Evolutionary conservation across 2,329 filamentous ascomycete species (phyloP), one percentile per base, ranked within the genome.

Genomic region (Aureobasidium pullulans): DNA sequence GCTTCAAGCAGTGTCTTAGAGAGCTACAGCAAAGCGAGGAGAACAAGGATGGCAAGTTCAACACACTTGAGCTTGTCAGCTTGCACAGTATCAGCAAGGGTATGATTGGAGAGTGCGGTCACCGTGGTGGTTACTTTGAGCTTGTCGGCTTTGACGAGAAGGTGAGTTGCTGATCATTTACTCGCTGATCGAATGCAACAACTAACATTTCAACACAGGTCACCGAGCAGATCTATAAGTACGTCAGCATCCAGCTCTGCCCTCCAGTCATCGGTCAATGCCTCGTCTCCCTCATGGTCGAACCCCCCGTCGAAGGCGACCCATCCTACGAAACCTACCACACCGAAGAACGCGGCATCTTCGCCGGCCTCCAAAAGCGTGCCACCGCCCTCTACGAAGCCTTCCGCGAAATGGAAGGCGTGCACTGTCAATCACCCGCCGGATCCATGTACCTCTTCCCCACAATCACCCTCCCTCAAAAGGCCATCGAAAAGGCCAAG

Each of bases 401-500:
- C 31, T 99, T 99, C 76, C 80, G 85, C 73, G 78, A 90, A 71
- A 97, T 99, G 94, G 93, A 97, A 75, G 94, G 94, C 61, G 93
- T 99, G 61, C 84, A 92, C 72, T 96, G 92, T 76, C 88, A 88
- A 68, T 81, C 85, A 66, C 94, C 94, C 59, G 89, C 96, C 82
- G 94, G 94, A 62, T 87, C 89, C 72, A 99, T 99, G 94, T 99
- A 99, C 79, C 88, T 99, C 69, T 99, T 97, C 84, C 94, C 94
- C 28, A 94, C 90, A 67, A 96, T 99, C 76, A 84, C 79, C 36
- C 79, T 99, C 28, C 84, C 94, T 1, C 67, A 76, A 28, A 90
- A 89, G 76, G 94, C 91, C 42, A 75, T 86, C 63, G 86, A 87
- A 64, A 89, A 89, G 15, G 94, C 94, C 36, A 71, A 79, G 67